Evolutionary conservation across 768 basidiomycete species (phyloP), one percentile per base, ranked within the genome.

Genomic region (Mycena kentingensis): DNA sequence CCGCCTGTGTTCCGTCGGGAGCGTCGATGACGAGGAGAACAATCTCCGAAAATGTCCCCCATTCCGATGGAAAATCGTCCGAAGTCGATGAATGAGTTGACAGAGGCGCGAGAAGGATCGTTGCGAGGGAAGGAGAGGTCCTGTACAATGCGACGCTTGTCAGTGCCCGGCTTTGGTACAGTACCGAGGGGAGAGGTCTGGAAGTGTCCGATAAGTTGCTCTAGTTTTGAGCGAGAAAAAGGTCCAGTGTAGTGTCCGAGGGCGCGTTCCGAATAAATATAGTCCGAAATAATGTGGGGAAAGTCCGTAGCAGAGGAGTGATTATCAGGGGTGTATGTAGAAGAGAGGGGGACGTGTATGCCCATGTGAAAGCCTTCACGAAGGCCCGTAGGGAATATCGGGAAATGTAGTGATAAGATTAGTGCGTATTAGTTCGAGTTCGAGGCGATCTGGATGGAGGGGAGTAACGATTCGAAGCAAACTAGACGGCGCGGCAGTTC

Each of bases 1-100:
- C 67, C 0, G 65, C 76, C 46, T 71, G 58, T 0, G 73, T 58
- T 4, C 70, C 70, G 0, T 55, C 54, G 0, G 76, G 76, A 0
- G 70, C 65, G 19, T 63, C 46, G 10, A 65, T 60, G 1, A 73
- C 60, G 1, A 67, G 34, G 0, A 62, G 45, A 15, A 46, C 62
- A 34, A 63, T 61, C 5, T 63, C 54, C 0, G 57, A 52, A 36
- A 71, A 73, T 0, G 69, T 70, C 0, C 70, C 67, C 70, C 71
- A 73, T 2, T 63, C 54, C 47, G 60, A 65, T 3, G 46, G 52
- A 39, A 67, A 71, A 7, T 60, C 35, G 22, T 64, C 49, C n/a
- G 6, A 59, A 28, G 32, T 67, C 37, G 31, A 71, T 69, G 11
- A 54, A 28, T 5, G 60, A 49, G 34, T 71, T 72, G 12, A 70